Evolutionary conservation across 2,329 filamentous ascomycete species (phyloP), one percentile per base, ranked within the genome.

Genomic region (Sporothrix inflata): DNA sequence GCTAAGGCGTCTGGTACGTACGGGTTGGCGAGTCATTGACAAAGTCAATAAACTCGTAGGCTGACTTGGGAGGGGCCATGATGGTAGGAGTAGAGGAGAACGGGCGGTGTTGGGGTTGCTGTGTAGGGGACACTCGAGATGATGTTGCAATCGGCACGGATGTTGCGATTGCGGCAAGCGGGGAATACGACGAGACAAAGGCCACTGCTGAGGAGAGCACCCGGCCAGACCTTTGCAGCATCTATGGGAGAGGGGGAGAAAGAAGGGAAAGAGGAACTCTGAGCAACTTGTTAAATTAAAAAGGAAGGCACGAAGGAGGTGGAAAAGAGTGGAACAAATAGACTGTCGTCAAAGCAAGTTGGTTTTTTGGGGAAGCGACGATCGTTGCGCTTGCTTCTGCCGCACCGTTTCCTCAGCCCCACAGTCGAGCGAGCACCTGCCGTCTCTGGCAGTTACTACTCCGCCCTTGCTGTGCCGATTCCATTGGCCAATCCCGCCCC

Each of bases 1-100:
- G 40, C 16, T 11, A 7, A 38, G 45, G 38, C 19, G 24, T n/a
- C 34, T 24, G 14, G 40, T 24, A 79, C 89, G 77, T 87, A 97
- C 94, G 95, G 70, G 94, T 97, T 14, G 96, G 96, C 73, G 94
- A 98, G 75, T 91, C 92, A 83, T 98, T 97, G 81, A 98, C 91
- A 84, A 97, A 98, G 83, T 93, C 91, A 79, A 97, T 84, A 82
- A 98, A 97, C 85, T 97, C 93, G 82, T 92, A 84, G 71, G 93
- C 93, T 70, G 88, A 82, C 76, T 85, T 81, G 47, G 85, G 84
- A 68, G 86, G 84, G 66, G 85, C 83, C 87, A 89, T 89, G 77
- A 73, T 82, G 78, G 75, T 75, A 69, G 66, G 27, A 71, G 67
- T 70, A 66, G 77, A 69, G 21, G 74, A 75, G n/a, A 71, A 72